phyloP scores from a whole-genome alignment of 768 basidiomycete species.

The Leccinum subtestaceum region DNA sequence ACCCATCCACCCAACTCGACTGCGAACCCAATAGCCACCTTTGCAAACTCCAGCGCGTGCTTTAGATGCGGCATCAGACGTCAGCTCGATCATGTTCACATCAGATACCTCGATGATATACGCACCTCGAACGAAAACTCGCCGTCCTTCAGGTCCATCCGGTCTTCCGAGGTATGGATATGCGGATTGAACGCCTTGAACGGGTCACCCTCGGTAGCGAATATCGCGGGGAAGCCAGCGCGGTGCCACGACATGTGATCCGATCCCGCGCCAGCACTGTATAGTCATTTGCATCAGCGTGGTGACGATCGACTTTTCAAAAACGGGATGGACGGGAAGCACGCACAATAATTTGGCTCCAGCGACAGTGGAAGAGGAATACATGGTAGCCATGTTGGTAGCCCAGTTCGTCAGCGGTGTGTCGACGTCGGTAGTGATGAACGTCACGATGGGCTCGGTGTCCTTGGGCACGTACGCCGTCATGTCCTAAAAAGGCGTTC shows the following conservation, averaged over 20 bases:
- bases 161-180: constrained; percentile 35
- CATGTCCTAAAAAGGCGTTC: constrained; percentile 26
- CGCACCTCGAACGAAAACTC: constrained; percentile 44
- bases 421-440: constrained; percentile 39
- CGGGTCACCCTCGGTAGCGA: constrained; percentile 44
- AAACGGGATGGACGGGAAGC: not conserved
- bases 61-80: not conserved
- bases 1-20: constrained; percentile 43
- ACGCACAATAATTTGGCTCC: constrained; percentile 33
- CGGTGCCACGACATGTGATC: constrained; percentile 49
- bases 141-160: constrained; percentile 23
- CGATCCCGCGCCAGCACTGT: not conserved
- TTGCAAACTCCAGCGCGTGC: constrained; percentile 48
- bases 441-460: constrained; percentile 12
- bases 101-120: not conserved
- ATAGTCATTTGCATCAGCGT: not conserved
- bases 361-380: constrained; percentile 15
- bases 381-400: constrained; percentile 34
- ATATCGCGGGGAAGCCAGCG: constrained; percentile 38
- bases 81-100: not conserved
- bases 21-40: constrained; percentile 55
- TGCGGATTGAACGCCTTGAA: constrained; percentile 41
- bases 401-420: constrained; percentile 43
- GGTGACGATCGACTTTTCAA: not conserved
- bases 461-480: constrained; percentile 32